phyloP scores from a whole-genome alignment of 73 alveolate species.

The Durusdinium trenchii region DNA sequence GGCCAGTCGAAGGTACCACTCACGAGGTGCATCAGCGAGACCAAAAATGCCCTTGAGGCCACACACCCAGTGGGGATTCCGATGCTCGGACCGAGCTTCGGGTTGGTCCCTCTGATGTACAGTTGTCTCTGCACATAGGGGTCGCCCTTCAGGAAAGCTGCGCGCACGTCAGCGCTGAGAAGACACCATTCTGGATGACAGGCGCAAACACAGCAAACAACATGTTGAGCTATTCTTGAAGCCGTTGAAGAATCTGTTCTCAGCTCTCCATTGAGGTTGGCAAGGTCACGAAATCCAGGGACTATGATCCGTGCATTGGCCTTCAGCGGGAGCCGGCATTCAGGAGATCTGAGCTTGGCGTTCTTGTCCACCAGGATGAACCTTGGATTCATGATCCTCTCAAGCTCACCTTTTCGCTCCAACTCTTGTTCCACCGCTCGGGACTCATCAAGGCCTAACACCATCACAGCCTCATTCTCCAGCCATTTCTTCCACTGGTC shows the following conservation, averaged over 20 bases:
- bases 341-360: background rate
- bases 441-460: background rate
- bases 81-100: background rate
- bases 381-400: background rate
- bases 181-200: background rate
- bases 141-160: conserved; percentile 2
- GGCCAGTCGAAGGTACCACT: background rate
- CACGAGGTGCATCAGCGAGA: too few species aligned
- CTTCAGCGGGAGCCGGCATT: background rate
- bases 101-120: background rate
- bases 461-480: background rate
- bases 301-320: background rate
- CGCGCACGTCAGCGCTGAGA: background rate
- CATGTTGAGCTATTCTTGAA: background rate
- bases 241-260: background rate
- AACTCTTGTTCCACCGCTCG: background rate
- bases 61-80: background rate
- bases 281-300: conserved; percentile 10
- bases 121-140: background rate
- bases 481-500: conserved; percentile 27
- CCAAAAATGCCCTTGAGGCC: conserved; percentile 5
- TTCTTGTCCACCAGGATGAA: conserved; percentile 30
- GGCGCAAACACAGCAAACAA: background rate
- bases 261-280: background rate
- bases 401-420: background rate